Evolutionary conservation across 345 rosid genomes (phyloP).

Genomic region (Ceriops zippeliana): DNA sequence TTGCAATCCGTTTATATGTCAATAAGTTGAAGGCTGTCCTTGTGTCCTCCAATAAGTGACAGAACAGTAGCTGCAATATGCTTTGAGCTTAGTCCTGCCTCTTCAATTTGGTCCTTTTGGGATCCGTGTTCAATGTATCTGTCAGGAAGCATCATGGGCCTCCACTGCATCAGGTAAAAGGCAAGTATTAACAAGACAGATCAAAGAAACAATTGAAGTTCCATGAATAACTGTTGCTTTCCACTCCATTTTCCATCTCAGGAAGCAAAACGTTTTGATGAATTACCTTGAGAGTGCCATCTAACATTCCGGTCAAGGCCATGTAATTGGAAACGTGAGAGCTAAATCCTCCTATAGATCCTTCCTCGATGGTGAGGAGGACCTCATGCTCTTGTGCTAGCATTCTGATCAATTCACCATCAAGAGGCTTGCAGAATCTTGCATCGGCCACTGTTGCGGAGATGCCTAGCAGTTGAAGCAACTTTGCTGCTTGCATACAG

Average conservation of each 20-base stretch:
- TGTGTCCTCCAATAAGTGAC: conserved; percentile 21
- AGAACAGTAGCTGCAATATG: conserved; percentile 41
- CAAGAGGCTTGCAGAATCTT: conserved; percentile 48
- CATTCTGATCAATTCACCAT: conserved; percentile 31
- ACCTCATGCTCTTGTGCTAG: conserved; percentile 40
- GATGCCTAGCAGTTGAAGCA: conserved; percentile 26
- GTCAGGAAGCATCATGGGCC: conserved; percentile 50
- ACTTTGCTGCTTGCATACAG: conserved; percentile 40
- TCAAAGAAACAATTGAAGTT: neutral
- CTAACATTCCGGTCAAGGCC: conserved; percentile 39
- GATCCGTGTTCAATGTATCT: conserved; percentile 53
- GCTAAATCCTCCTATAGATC: conserved; percentile 50
- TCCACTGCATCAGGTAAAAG: conserved; percentile 36
- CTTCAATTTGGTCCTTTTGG: conserved; percentile 37
- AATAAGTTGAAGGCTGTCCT: conserved; percentile 17
- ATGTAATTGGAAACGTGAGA: conserved; percentile 47
- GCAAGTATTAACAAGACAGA: neutral
- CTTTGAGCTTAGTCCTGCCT: conserved; percentile 39
- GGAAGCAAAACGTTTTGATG: neutral
- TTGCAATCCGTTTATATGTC: neutral
- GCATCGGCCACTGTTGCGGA: conserved; percentile 47
- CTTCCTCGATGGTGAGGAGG: conserved; percentile 49
- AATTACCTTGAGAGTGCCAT: conserved; percentile 44
- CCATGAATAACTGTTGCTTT: neutral
- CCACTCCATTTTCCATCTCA: neutral